Base-by-base conservation (phyloP, 768 basidiomycete species). In the Mrakia blollopis region DNA sequence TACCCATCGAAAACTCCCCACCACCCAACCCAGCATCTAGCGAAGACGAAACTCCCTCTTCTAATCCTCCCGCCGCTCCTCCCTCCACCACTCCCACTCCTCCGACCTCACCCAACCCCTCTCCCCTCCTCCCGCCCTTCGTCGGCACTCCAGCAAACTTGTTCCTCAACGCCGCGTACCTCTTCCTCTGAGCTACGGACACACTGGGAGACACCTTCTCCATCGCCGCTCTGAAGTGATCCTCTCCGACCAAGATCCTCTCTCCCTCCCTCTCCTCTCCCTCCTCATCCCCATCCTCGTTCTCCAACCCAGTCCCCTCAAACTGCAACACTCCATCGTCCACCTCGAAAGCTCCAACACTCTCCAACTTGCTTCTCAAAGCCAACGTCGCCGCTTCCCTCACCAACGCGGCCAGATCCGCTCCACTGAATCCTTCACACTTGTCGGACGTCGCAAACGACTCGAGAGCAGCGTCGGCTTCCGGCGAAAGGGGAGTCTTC, bases 351-450 rank as follows among this genome's bases (percentile, higher is more conserved):
- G 88, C 87, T 6, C 92, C 92, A 30, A 92, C 83, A 2, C 88
- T 87, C 78, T 82, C 83, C 25, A 86, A 77, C 6, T 82, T 81
- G 0, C 89, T 86, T 78, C 88, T 87, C 75, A 98, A 84, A 0
- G 94, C 93, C n/a, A 87, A 84, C 1, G 96, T 93, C 4, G 92
- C 94, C 0, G 94, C 93, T 83, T 97, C 94, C 57, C 94, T 86
- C 16, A 95, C 91, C 37, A 96, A 84, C 3, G 93, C 89, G 1
- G 94, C 92, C 8, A 97, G 85, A 84, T 98, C 94, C 0, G 94
- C 94, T 11, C 94, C 94, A 80, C 91, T 94, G 82, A 92, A 95
- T 18, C 93, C 94, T 50, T 94, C 93, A 79, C 92, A 92, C 41
- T 85, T 82, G 3, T 82, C 78, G 28, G 87, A 87, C 63, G 85